Evolutionary conservation across 2,329 filamentous ascomycete species (phyloP).

Genomic region (Blastomyces parvus): DNA sequence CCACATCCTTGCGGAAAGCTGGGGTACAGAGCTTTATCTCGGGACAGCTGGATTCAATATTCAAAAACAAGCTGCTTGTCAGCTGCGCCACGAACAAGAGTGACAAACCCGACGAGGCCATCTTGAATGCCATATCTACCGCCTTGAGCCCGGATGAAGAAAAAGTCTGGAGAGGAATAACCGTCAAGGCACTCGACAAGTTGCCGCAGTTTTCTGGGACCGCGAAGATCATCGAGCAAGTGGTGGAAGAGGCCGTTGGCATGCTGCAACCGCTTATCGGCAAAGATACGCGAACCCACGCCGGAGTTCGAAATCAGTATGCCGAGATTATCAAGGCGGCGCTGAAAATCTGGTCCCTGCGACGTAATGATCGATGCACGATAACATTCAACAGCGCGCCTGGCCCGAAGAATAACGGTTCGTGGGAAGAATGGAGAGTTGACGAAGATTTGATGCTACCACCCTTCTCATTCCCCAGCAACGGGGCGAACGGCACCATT

Average conservation of each 20-base stretch:
- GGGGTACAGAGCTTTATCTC: slow-evolving; percentile 8
- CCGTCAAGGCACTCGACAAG: slow-evolving; percentile 7
- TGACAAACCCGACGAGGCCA: neutral
- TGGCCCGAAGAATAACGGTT: neutral
- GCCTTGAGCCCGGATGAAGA: neutral
- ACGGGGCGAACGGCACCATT: neutral
- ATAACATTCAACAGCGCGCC: slow-evolving; percentile 7
- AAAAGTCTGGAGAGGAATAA: slow-evolving; percentile 10
- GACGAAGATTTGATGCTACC: neutral
- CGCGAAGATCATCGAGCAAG: neutral
- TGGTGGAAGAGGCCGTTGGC: neutral
- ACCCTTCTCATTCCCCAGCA: neutral
- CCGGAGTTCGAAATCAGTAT: neutral
- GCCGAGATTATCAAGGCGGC: neutral
- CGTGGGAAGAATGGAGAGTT: slow-evolving; percentile 5
- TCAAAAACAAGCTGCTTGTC: neutral
- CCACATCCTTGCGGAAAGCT: slow-evolving; percentile 5
- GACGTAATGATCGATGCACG: slow-evolving; percentile 2
- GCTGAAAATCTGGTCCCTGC: slow-evolving; percentile 7
- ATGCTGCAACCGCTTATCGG: slow-evolving; percentile 6
- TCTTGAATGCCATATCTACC: slow-evolving; percentile 5
- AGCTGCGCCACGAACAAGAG: neutral
- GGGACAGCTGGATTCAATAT: neutral
- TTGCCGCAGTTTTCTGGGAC: neutral
- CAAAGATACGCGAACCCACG: neutral